Conservation (phyloP, 306 rosid genomes). For the Acmispon strigosus region DNA sequence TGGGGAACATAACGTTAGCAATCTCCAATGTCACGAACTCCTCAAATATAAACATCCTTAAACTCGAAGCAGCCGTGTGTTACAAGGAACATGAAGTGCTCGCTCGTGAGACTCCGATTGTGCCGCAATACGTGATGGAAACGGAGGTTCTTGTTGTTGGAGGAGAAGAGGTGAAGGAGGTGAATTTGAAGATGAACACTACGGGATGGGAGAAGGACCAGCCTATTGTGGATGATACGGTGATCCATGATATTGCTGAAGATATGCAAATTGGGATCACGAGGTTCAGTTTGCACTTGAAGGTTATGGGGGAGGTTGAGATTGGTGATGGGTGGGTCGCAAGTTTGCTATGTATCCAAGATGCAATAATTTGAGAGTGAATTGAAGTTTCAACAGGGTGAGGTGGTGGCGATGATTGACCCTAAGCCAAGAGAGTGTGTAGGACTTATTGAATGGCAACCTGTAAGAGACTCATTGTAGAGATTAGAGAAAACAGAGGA, state of each 20-base stretch:
- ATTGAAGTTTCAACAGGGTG: neutral
- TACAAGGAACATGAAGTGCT: slow-evolving; percentile 11
- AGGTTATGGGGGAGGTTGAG: slow-evolving; percentile 9
- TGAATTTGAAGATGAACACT: slow-evolving; percentile 3
- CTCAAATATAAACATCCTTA: slow-evolving; percentile 9
- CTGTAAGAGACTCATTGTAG: no score
- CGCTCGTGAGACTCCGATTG: neutral
- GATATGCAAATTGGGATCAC: neutral
- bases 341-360: slow-evolving; percentile 1
- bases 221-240: slow-evolving; percentile 13
- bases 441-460: slow-evolving; percentile 9
- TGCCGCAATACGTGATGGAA: neutral
- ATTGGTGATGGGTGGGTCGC: neutral
- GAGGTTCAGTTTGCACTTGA: slow-evolving; percentile 11
- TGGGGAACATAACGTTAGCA: slow-evolving; percentile 1
- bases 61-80: neutral
- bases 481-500: no score
- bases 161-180: neutral
- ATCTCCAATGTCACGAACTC: slow-evolving; percentile 13
- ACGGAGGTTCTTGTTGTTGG: neutral
- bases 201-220: slow-evolving; percentile 29
- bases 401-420: neutral
- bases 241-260: slow-evolving; percentile 11
- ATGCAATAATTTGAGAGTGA: slow-evolving; percentile 7
- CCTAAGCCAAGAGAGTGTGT: slow-evolving; percentile 14